A percentile compares a stretch with the other conserved stretches of the same genome.
Conservation (phyloP, 23 red algal genomes). For the Pyropia haitanensis region DNA sequence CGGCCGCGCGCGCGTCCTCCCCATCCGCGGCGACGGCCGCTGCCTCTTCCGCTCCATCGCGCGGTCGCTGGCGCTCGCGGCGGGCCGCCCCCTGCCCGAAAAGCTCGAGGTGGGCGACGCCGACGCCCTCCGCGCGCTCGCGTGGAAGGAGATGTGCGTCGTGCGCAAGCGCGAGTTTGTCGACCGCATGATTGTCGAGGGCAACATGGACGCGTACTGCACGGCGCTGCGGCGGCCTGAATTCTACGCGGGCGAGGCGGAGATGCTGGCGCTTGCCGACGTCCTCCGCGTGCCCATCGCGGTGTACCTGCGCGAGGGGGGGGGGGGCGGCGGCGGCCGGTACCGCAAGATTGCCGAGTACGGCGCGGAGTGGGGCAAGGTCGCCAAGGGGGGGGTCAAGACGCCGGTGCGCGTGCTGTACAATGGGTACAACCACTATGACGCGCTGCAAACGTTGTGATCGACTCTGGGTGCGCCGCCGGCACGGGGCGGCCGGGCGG, state of each 20-base stretch:
- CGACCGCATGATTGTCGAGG: conserved; percentile 65
- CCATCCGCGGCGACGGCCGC: conserved; percentile 68
- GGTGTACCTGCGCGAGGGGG: conserved; percentile 52
- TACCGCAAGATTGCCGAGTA: conserved; percentile 79
- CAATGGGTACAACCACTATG: conserved; percentile 86
- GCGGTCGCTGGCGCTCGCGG: conserved; percentile 57
- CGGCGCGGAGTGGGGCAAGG: conserved; percentile 54
- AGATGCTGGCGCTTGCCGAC: conserved; percentile 81
- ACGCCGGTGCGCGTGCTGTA: conserved; percentile 64
- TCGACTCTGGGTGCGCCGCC: too few relatives aligned
- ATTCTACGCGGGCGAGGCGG: conserved; percentile 94
- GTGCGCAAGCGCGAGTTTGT: conserved; percentile 51
- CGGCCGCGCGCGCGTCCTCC: conserved; percentile 17
- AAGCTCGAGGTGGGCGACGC: conserved; percentile 75
- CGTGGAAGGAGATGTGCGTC: conserved; percentile 62
- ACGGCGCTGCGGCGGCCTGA: conserved; percentile 37
- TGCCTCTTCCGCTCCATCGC: conserved; percentile 98
- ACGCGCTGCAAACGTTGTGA: conserved; percentile 26
- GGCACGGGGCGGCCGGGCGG: too few relatives aligned
- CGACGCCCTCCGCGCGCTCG: conserved; percentile 73
- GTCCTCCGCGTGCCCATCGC: conserved; percentile 60
- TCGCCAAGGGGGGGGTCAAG: neutral
- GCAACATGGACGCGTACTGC: conserved; percentile 70
- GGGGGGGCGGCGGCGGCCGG: conserved; percentile 2
- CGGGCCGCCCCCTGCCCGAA: conserved; percentile 59